phyloP scores from a whole-genome alignment of 129 eudicot genomes.

The Heracleum sosnowskyi region DNA sequence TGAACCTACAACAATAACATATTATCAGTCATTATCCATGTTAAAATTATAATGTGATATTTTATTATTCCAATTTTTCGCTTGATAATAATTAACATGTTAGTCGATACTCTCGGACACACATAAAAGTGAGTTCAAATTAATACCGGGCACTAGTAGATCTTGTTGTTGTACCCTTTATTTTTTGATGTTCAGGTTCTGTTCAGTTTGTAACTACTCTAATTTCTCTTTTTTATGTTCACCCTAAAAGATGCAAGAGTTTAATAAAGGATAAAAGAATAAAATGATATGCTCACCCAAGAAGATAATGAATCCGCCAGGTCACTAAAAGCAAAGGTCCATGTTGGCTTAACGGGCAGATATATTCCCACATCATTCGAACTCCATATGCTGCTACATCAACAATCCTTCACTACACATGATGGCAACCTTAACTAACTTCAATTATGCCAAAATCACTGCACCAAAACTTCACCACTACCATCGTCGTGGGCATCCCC shows the following conservation, averaged over 20 bases:
- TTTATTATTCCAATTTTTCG: too few relatives aligned
- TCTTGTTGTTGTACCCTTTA: not conserved
- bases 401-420: constrained; percentile 15
- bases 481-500: not conserved
- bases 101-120: too few relatives aligned
- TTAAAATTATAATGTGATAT: too few relatives aligned
- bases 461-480: constrained; percentile 27
- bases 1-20: too few relatives aligned
- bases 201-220: not conserved
- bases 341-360: constrained; percentile 32
- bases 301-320: constrained; percentile 46
- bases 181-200: not conserved
- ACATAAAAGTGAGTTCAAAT: not conserved
- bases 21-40: too few relatives aligned
- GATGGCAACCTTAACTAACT: constrained; percentile 46
- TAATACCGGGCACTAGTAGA: too few relatives aligned
- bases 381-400: constrained; percentile 2
- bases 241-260: not conserved
- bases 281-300: not conserved
- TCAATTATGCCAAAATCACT: constrained; percentile 39
- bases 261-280: not conserved
- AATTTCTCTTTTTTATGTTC: not conserved
- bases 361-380: constrained; percentile 11
- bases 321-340: constrained; percentile 57
- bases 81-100: too few relatives aligned